Conservation (phyloP, 306 rosid species). For the Medicago arabica region DNA sequence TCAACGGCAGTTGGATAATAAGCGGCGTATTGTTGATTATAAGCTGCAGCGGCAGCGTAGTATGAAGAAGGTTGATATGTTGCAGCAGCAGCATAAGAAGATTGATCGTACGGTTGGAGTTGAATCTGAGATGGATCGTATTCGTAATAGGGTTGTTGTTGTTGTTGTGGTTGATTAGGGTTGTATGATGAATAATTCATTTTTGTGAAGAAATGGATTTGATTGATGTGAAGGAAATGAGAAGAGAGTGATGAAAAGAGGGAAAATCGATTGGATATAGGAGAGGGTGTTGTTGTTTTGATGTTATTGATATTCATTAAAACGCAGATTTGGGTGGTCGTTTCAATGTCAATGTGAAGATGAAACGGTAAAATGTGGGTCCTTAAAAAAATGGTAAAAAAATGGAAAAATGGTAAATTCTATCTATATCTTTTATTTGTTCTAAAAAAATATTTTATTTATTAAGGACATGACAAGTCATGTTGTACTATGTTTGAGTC, state of each 20-base stretch:
- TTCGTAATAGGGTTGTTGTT: conserved; percentile 29
- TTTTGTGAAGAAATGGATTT: background rate
- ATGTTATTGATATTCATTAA: background rate
- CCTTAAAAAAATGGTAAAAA: too few relatives aligned
- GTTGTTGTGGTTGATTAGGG: conserved; percentile 19
- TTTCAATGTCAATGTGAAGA: background rate
- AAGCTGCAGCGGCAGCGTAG: conserved; percentile 23
- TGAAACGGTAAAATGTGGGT: too few relatives aligned
- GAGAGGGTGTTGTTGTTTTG: background rate
- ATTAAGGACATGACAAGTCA: too few relatives aligned
- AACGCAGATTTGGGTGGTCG: background rate
- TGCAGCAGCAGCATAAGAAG: conserved; percentile 22
- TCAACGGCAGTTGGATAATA: conserved; percentile 27
- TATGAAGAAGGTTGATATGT: conserved; percentile 39
- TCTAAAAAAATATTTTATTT: too few relatives aligned
- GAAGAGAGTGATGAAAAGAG: background rate
- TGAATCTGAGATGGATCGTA: conserved; percentile 53
- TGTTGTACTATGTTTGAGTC: too few relatives aligned
- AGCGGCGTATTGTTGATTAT: conserved; percentile 39
- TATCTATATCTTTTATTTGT: too few relatives aligned
- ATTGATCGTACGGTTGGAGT: conserved; percentile 50
- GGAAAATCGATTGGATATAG: background rate
- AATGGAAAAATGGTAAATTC: too few relatives aligned
- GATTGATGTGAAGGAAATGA: too few relatives aligned
- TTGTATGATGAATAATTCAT: conserved; percentile 46